Evolutionary conservation across 768 basidiomycete genomes (phyloP).

Genomic region (Tricholoma sp.): DNA sequence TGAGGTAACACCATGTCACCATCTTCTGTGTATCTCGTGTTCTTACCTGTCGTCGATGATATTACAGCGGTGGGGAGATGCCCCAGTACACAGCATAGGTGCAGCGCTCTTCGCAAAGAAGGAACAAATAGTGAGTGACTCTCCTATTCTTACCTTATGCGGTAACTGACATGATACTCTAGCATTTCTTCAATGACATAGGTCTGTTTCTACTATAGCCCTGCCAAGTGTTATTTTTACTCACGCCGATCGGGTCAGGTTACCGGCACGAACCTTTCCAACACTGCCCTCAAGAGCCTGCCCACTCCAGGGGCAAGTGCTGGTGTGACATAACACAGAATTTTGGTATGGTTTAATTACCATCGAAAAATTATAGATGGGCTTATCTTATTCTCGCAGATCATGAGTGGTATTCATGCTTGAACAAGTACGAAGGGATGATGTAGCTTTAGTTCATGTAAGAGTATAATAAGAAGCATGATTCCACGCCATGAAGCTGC

Average conservation of each 20-base stretch:
- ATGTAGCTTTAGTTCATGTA: slow-evolving; percentile 1
- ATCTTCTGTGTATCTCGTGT: neutral
- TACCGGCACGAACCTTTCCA: slow-evolving; percentile 95
- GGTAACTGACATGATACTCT: slow-evolving; percentile 1
- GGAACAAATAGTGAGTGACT: slow-evolving; percentile 59
- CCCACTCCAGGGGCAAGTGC: slow-evolving; percentile 76
- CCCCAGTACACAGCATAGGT: slow-evolving; percentile 85
- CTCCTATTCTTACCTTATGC: neutral
- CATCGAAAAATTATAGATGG: neutral
- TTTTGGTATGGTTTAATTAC: slow-evolving; percentile 48
- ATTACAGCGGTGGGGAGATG: slow-evolving; percentile 86
- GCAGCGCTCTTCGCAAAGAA: slow-evolving; percentile 85
- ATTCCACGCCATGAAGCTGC: neutral
- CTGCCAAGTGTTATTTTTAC: neutral
- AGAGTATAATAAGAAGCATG: neutral
- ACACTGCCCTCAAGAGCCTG: slow-evolving; percentile 79
- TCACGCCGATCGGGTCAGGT: slow-evolving; percentile 16
- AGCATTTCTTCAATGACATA: slow-evolving; percentile 93
- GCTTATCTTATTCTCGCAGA: slow-evolving; percentile 34
- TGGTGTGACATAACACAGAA: slow-evolving; percentile 76
- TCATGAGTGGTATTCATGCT: slow-evolving; percentile 85
- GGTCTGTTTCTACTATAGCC: slow-evolving; percentile 28
- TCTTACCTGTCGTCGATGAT: slow-evolving; percentile 1
- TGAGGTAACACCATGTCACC: slow-evolving; percentile 45
- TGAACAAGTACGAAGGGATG: slow-evolving; percentile 67